Evolutionary conservation across 2,329 filamentous ascomycete species (phyloP), one percentile per base, ranked within the genome.

Genomic region (Colletotrichum costaricense): DNA sequence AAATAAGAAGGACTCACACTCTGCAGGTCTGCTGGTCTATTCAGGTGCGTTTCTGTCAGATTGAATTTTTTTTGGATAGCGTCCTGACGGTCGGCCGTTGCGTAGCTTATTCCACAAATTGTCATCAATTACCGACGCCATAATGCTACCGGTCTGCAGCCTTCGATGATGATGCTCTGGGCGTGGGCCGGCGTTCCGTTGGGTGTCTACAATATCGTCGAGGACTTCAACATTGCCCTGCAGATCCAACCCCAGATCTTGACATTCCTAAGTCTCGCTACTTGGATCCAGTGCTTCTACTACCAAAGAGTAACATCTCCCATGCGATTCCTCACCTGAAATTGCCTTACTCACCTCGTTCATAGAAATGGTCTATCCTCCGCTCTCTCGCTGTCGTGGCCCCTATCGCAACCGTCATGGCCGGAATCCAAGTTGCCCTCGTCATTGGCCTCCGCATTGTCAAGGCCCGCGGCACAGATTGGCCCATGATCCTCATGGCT

Each of bases 121-220:
- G 80, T 91, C 42, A 88, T 93, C 77, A 94, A 94, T 77, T 90
- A 92, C 77, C 87, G 88, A 5, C 85, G 92, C 1, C 91, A 93
- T 79, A 86, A 93, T 83, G 91, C 91, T 1, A 88, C 85, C 0
- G 92, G 92, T 0, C 84, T 94, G 0, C 91, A 93, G 63, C 87
- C 89, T 0, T 89, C 90, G 0, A 93, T 94, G 92, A 93, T 94
- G 91, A 88, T 94, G 79, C 85, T 93, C 2, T 94, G 92, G 88
- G 90, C 91, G 0, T 89, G 86, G 82, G 92, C 92, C 1, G 92
- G 92, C 0, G 89, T 93, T 0, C 92, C 92, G 0, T 83, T 94
- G 0, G 92, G 92, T 2, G 84, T 85, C 5, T 86, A 86, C 76
- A 86, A 86, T 72, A 84, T 86, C 46, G 82, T 84, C 28, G 78